phyloP scores from a whole-genome alignment of 495 filamentous ascomycete species.

The Daldinia vernicosa region DNA sequence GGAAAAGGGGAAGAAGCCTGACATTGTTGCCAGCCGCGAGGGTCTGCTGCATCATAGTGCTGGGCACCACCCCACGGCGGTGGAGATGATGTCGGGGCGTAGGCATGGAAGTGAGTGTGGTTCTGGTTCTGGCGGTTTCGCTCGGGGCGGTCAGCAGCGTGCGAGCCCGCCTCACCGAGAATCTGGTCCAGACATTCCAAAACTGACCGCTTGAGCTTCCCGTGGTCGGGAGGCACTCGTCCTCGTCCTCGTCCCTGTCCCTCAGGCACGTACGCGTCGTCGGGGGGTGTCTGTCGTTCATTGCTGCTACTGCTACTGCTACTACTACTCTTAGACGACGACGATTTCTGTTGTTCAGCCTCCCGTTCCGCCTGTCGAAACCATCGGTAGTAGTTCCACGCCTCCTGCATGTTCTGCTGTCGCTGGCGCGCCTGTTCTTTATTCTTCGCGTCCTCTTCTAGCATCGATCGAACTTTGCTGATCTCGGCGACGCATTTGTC shows the following conservation, averaged over 20 bases:
- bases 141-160: conserved; percentile 7
- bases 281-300: conserved; percentile 7
- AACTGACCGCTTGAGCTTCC: conserved; percentile 11
- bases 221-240: background rate
- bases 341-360: conserved; percentile 24
- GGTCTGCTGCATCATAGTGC: conserved; percentile 7
- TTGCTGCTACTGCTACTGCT: no score
- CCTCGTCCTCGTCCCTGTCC: background rate
- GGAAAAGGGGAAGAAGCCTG: background rate
- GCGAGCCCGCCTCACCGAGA: conserved; percentile 11
- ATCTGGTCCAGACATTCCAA: conserved; percentile 7
- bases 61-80: conserved; percentile 15
- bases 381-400: conserved; percentile 36
- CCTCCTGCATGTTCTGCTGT: conserved; percentile 38
- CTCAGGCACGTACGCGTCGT: conserved; percentile 22
- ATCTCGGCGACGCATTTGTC: conserved; percentile 41
- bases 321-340: conserved; percentile 17
- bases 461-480: conserved; percentile 28
- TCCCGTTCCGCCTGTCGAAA: conserved; percentile 33
- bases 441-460: conserved; percentile 41
- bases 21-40: conserved; percentile 2
- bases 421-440: conserved; percentile 35
- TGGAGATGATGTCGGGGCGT: conserved; percentile 11
- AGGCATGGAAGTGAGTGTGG: conserved; percentile 20
- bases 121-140: conserved; percentile 17